A percentile compares a stretch with the other conserved stretches of the same genome.
phyloP scores from a whole-genome alignment of 2,329 filamentous ascomycete genomes.

The Aspergillus cejpii region DNA sequence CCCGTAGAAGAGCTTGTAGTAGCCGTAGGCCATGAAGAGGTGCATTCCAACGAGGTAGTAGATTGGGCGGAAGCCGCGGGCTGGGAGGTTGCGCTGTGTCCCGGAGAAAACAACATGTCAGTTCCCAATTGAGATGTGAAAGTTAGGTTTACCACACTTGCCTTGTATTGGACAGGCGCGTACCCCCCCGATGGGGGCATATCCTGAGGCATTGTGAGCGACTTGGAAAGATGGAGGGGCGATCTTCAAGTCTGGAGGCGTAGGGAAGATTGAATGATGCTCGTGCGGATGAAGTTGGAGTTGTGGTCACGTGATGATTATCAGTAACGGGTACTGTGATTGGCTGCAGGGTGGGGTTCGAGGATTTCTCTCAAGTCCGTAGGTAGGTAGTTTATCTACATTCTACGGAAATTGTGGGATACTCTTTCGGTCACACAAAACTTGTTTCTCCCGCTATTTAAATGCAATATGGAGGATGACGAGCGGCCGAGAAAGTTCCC shows the following conservation, averaged over 20 bases:
- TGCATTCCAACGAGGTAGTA: slow-evolving; percentile 71
- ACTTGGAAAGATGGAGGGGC: slow-evolving; percentile 16
- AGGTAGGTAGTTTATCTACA: not conserved
- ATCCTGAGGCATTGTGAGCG: slow-evolving; percentile 82
- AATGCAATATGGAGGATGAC: slow-evolving; percentile 46
- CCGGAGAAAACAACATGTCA: slow-evolving; percentile 6
- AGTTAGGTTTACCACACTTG: slow-evolving; percentile 39
- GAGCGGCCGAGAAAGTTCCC: slow-evolving; percentile 51
- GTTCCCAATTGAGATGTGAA: slow-evolving; percentile 1
- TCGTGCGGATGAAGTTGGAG: slow-evolving; percentile 26
- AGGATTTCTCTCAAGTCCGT: slow-evolving; percentile 12
- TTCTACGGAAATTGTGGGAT: too few species aligned
- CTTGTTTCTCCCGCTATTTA: not conserved
- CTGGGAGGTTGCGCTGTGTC: slow-evolving; percentile 77
- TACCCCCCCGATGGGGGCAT: slow-evolving; percentile 95
- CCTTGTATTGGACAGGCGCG: slow-evolving; percentile 94
- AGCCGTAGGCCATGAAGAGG: slow-evolving; percentile 78
- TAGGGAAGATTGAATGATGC: slow-evolving; percentile 11
- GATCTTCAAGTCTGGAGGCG: slow-evolving; percentile 7
- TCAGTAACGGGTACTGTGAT: slow-evolving; percentile 26
- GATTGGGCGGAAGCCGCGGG: slow-evolving; percentile 78
- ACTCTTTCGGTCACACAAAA: not conserved
- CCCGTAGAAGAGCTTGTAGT: slow-evolving; percentile 76
- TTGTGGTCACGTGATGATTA: slow-evolving; percentile 22
- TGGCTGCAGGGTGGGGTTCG: slow-evolving; percentile 17